A percentile compares a stretch with the other conserved stretches of the same genome.
phyloP scores from a whole-genome alignment of 352 stramenopile species.

The Pythium oligandrum region DNA sequence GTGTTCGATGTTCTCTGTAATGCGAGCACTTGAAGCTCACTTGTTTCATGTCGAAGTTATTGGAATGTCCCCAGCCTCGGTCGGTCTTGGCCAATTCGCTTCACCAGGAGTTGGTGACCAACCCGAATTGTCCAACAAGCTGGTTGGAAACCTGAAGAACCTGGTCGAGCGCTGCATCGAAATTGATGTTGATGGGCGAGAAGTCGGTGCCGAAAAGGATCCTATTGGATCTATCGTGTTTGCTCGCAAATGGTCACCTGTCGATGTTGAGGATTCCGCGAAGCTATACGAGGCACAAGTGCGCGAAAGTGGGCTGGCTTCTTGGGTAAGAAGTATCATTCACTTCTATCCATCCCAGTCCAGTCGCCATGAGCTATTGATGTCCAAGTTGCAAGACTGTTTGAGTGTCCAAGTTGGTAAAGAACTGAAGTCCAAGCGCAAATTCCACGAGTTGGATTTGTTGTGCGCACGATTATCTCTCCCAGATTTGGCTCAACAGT shows the following conservation, averaged over 20 bases:
- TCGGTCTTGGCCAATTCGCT: slow-evolving; percentile 72
- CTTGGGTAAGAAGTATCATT: slow-evolving; percentile 63
- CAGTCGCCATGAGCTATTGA: slow-evolving; percentile 51
- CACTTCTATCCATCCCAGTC: slow-evolving; percentile 74
- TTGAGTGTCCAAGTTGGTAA: slow-evolving; percentile 24
- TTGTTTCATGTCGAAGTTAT: slow-evolving; percentile 85
- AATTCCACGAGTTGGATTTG: slow-evolving; percentile 74
- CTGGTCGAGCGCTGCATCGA: slow-evolving; percentile 54
- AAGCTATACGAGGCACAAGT: slow-evolving; percentile 48
- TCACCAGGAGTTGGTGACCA: slow-evolving; percentile 17
- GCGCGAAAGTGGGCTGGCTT: slow-evolving; percentile 61
- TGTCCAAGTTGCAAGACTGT: slow-evolving; percentile 51
- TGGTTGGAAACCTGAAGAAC: slow-evolving; percentile 68
- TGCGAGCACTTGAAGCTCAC: slow-evolving; percentile 72
- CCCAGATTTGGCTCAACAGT: slow-evolving; percentile 69
- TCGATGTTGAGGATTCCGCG: slow-evolving; percentile 38
- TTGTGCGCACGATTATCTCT: slow-evolving; percentile 71
- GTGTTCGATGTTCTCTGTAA: slow-evolving; percentile 54
- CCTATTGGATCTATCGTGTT: slow-evolving; percentile 42
- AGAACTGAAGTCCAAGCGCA: slow-evolving; percentile 38
- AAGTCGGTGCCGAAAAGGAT: slow-evolving; percentile 25
- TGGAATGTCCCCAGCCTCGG: slow-evolving; percentile 69
- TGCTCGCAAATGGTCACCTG: slow-evolving; percentile 21
- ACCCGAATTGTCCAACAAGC: slow-evolving; percentile 36
- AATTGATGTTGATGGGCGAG: slow-evolving; percentile 7